These are phyloP conservation scores for Tolypocladium ovalisporum DNA, from an alignment of 2,329 filamentous ascomycete species.

Conservation along the genomic window DNA sequence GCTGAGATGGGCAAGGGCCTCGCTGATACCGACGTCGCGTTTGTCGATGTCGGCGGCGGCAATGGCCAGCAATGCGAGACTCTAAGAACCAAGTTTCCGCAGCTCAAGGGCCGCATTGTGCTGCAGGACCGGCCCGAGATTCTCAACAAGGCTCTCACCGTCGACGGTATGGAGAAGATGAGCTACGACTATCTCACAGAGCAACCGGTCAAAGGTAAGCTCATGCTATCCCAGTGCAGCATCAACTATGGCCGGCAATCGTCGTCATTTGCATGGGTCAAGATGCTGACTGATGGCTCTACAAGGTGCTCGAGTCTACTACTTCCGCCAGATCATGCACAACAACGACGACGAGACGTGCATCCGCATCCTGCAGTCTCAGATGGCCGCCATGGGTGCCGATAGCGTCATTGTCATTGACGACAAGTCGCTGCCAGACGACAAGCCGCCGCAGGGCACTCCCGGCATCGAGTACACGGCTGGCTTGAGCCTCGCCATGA, in stretches of 20 bases:
- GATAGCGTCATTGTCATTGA: constrained; percentile 14
- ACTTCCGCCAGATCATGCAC: constrained; percentile 17
- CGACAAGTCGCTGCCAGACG: constrained; percentile 9
- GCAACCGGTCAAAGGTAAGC: constrained; percentile 14
- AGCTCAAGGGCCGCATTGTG: constrained; percentile 5
- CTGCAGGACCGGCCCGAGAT: constrained; percentile 13
- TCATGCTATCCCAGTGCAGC: background rate
- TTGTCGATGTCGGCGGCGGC: constrained; percentile 12
- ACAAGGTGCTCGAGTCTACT: constrained; percentile 12
- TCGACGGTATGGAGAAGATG: constrained; percentile 12
- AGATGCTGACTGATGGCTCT: background rate
- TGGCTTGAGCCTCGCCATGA: constrained; percentile 12
- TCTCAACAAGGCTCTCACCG: constrained; percentile 8
- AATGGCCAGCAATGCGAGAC: constrained; percentile 9
- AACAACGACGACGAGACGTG: constrained; percentile 13
- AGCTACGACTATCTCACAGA: constrained; percentile 9
- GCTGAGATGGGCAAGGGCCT: constrained; percentile 4
- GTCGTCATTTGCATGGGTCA: background rate
- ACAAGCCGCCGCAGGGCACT: constrained; percentile 5
- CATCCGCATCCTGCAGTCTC: constrained; percentile 10
- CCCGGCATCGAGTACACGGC: constrained; percentile 11
- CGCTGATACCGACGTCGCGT: constrained; percentile 1
- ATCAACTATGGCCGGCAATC: background rate
- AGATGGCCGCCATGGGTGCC: constrained; percentile 7
- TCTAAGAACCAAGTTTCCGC: constrained; percentile 4